These are phyloP conservation scores for Boletus sp. DNA, from an alignment of 768 basidiomycete species.

Conservation along the genomic window DNA sequence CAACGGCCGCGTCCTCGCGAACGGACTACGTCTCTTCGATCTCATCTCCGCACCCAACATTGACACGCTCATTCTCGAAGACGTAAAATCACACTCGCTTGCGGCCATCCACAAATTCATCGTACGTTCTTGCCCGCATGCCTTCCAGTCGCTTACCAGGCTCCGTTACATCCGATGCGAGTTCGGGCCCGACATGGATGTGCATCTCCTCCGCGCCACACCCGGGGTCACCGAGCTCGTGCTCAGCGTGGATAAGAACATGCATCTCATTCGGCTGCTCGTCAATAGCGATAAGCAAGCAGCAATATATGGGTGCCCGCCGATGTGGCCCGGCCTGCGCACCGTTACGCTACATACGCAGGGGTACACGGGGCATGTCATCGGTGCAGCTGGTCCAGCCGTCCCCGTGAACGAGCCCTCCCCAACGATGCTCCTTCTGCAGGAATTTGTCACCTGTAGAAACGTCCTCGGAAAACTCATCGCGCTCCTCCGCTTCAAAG, in stretches of 20 bases:
- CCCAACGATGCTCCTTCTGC: conserved; percentile 28
- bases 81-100: conserved; percentile 28
- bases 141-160: conserved; percentile 28
- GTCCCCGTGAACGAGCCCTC: conserved; percentile 32
- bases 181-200: conserved; percentile 31
- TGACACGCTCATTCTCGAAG: conserved; percentile 32
- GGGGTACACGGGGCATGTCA: conserved; percentile 20
- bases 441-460: conserved; percentile 25
- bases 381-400: conserved; percentile 12
- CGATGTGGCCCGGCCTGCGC: conserved; percentile 30
- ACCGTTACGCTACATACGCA: conserved; percentile 32
- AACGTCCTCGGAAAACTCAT: conserved; percentile 24
- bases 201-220: conserved; percentile 32
- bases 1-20: conserved; percentile 29
- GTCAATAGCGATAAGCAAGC: conserved; percentile 36
- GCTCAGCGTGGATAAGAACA: conserved; percentile 29
- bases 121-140: conserved; percentile 24
- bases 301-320: conserved; percentile 23
- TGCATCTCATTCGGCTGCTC: conserved; percentile 31
- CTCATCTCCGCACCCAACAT: conserved; percentile 32
- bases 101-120: conserved; percentile 30
- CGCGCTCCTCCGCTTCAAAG: conserved; percentile 27
- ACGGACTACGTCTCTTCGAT: conserved; percentile 32
- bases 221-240: conserved; percentile 33
- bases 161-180: conserved; percentile 33